Conservation (phyloP, 192 early-diverging fungal species). For the Pilobolus umbonatus region DNA sequence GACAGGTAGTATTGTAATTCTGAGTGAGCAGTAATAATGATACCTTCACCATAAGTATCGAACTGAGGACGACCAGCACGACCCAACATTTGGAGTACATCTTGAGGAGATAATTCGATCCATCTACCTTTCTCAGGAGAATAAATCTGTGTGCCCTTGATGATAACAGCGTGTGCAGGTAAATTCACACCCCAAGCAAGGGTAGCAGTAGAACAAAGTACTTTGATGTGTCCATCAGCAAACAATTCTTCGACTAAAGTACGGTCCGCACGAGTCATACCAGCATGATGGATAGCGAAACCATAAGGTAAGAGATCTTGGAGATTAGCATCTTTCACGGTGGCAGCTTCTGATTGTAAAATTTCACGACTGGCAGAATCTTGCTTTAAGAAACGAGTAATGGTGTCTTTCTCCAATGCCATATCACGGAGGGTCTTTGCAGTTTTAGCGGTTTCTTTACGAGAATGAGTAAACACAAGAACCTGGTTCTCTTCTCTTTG, state of each 20-base stretch:
- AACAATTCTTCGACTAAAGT: constrained; percentile 93
- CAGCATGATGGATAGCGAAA: constrained; percentile 95
- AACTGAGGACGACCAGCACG: constrained; percentile 95
- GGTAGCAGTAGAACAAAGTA: constrained; percentile 94
- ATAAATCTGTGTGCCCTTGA: constrained; percentile 98
- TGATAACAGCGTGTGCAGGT: constrained; percentile 96
- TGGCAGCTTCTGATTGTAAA: constrained; percentile 72
- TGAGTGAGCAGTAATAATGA: constrained; percentile 90
- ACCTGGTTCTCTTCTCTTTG: constrained; percentile 77
- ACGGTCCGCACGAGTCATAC: constrained; percentile 88
- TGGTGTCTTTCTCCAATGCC: constrained; percentile 85
- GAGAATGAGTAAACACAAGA: constrained; percentile 94
- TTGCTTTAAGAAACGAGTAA: constrained; percentile 74
- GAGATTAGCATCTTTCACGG: constrained; percentile 78
- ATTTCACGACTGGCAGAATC: constrained; percentile 85
- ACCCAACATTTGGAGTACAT: constrained; percentile 98
- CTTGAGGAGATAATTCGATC: constrained; percentile 93
- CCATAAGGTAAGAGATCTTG: constrained; percentile 91
- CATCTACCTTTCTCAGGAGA: constrained; percentile 92
- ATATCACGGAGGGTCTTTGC: constrained; percentile 85
- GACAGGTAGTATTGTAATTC: constrained; percentile 96
- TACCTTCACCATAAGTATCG: constrained; percentile 93
- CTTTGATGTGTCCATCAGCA: constrained; percentile 83
- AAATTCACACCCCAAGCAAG: constrained; percentile 99
- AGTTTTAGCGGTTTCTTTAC: constrained; percentile 96